phyloP scores from a whole-genome alignment of 2,329 filamentous ascomycete species.

The Neopestalotiopsis clavispora region DNA sequence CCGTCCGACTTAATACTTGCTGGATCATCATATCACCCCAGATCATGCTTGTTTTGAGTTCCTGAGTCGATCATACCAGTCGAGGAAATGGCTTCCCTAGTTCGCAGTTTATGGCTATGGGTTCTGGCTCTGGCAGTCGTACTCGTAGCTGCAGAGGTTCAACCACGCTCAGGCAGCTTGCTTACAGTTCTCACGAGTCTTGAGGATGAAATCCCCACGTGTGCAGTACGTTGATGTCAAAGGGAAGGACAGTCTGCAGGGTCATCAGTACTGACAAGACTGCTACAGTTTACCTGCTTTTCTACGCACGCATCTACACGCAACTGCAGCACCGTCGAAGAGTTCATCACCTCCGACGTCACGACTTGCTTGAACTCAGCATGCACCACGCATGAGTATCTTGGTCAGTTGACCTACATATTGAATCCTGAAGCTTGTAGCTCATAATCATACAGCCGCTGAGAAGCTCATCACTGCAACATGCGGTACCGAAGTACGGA shows the following conservation, averaged over 20 bases:
- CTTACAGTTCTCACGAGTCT: neutral
- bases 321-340: constrained; percentile 12
- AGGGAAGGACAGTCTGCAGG: neutral
- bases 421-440: neutral
- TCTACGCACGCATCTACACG: neutral
- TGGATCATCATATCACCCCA: neutral
- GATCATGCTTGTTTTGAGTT: neutral
- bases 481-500: constrained; percentile 18
- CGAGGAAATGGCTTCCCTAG: constrained; percentile 1
- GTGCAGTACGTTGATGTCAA: neutral
- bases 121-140: neutral
- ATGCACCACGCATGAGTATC: constrained; percentile 18
- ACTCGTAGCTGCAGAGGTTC: constrained; percentile 4
- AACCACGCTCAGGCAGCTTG: neutral
- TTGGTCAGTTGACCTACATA: constrained; percentile 3
- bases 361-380: constrained; percentile 14
- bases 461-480: constrained; percentile 20
- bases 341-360: constrained; percentile 17
- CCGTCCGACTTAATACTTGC: neutral
- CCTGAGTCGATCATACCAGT: constrained; percentile 3
- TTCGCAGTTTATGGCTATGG: neutral
- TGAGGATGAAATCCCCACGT: neutral
- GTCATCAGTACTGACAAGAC: neutral
- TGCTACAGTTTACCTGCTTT: constrained; percentile 18
- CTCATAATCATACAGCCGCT: constrained; percentile 17